Base-by-base conservation (phyloP, 108 stramenopile species). In the Bacterosira constricta region DNA sequence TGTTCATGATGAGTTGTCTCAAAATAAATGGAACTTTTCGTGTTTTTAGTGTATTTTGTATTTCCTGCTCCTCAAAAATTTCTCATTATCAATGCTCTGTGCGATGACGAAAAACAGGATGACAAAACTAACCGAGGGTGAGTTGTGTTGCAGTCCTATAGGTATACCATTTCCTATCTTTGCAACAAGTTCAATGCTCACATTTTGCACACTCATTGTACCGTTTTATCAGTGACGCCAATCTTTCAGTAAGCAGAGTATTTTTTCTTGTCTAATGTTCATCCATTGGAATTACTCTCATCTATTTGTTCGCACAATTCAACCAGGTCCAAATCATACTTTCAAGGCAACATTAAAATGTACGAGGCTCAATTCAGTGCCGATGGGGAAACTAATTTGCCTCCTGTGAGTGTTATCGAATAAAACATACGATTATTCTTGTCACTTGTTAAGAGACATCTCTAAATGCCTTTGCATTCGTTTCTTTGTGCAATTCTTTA, bases 311-410 rank as follows among this genome's bases (percentile, higher is more conserved):
- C n/a, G n/a, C n/a, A n/a, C n/a, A n/a, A n/a, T n/a, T n/a, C n/a
- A n/a, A 2, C 41, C 2, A 42, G 41, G 46, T 71, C 69, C 7
- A 57, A 70, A 29, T 79, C 77, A 6, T 54, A 52, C 37, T 79
- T 71, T 54, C 42, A 27, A 20, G 38, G 36, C 12, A 46, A 54
- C 23, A 70, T 71, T 0, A 71, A 46, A 42, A 66, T 79, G 65
- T 79, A 79, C 36, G 77, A 79, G 47, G 52, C 64, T 4, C 77
- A 79, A 79, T 79, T 79, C 39, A 61, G 68, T 18, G 47, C 66
- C 17, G 59, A 61, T 15, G 76, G 76, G 11, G 69, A 64, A 7
- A 62, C 34, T 31, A 71, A 45, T 23, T 29, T 50, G 0, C 77
- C 77, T 6, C 77, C 77, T 42, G 41, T 42, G 41, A 42, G 41